phyloP scores from a whole-genome alignment of 495 filamentous ascomycete genomes.

The Neurospora pannonica region DNA sequence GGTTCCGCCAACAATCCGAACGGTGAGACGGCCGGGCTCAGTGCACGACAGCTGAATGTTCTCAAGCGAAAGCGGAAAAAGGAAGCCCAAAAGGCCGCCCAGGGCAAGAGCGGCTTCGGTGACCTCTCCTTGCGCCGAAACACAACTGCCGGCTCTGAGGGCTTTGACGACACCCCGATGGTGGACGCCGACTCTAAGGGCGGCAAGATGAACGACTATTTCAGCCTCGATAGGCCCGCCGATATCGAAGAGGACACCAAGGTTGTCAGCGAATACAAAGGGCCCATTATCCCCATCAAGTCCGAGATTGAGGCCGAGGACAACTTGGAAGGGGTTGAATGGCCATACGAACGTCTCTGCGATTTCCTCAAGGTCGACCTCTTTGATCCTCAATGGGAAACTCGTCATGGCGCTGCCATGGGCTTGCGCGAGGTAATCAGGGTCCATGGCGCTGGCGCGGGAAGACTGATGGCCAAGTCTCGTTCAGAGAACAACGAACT shows the following conservation, averaged over 20 bases:
- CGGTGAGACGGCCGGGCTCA: constrained; percentile 63
- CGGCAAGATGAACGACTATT: constrained; percentile 76
- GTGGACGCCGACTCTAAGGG: constrained; percentile 51
- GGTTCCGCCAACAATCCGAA: constrained; percentile 19
- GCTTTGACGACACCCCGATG: constrained; percentile 48
- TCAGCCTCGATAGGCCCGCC: constrained; percentile 64
- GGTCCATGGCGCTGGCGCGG: constrained; percentile 87
- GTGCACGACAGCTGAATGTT: constrained; percentile 85
- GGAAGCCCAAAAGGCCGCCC: constrained; percentile 70
- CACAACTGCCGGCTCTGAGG: constrained; percentile 45
- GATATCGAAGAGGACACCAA: constrained; percentile 80
- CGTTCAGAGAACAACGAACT: constrained; percentile 64
- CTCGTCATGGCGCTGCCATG: constrained; percentile 95
- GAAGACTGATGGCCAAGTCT: constrained; percentile 59
- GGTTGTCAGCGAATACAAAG: constrained; percentile 93
- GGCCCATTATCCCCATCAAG: constrained; percentile 51
- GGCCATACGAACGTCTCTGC: constrained; percentile 90
- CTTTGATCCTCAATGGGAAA: constrained; percentile 92
- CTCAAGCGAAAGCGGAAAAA: constrained; percentile 84
- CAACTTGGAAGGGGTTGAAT: constrained; percentile 71
- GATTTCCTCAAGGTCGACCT: constrained; percentile 88
- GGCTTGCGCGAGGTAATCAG: constrained; percentile 85
- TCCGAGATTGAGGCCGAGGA: constrained; percentile 59
- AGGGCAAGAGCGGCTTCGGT: constrained; percentile 63
- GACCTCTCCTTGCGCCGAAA: constrained; percentile 67